Conservation (phyloP, 768 basidiomycete genomes). For the Chalciporus pseudorubinellus region DNA sequence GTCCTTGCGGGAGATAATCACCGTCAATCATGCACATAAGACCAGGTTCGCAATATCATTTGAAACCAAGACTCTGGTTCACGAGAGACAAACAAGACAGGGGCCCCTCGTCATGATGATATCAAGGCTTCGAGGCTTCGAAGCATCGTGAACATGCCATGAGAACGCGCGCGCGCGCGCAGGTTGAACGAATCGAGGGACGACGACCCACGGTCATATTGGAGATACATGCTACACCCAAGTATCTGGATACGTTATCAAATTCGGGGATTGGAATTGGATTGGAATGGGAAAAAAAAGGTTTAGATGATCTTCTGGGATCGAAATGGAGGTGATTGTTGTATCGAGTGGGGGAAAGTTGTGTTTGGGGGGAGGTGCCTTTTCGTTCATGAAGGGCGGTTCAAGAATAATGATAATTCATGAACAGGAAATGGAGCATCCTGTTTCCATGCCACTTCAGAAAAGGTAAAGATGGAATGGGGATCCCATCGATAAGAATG, state of each 20-base stretch:
- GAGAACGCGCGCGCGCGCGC: constrained; percentile 2
- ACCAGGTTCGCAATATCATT: constrained; percentile 5
- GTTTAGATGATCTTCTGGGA: constrained; percentile 1
- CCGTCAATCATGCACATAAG: constrained; percentile 18
- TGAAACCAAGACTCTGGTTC: constrained; percentile 3
- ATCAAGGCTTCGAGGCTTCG: constrained; percentile 6
- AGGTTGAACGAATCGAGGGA: neutral
- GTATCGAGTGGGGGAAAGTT: neutral
- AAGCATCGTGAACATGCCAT: constrained; percentile 4
- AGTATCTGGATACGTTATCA: constrained; percentile 11
- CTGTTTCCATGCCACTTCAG: constrained; percentile 23
- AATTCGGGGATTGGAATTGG: constrained; percentile 13
- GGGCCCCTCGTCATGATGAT: neutral
- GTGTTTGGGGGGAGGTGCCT: neutral
- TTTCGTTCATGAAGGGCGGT: constrained; percentile 2
- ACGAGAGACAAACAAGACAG: neutral
- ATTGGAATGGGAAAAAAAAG: neutral
- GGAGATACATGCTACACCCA: neutral
- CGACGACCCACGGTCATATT: constrained; percentile 15
- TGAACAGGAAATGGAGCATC: constrained; percentile 6
- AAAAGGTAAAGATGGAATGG: constrained; percentile 8
- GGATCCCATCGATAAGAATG: constrained; percentile 12
- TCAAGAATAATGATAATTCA: constrained; percentile 4
- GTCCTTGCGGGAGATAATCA: constrained; percentile 24
- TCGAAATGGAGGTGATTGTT: constrained; percentile 19